These are phyloP conservation scores for Malassezia dermatis DNA, from an alignment of 1,284 basidiomycete genomes.

Conservation along the genomic window DNA sequence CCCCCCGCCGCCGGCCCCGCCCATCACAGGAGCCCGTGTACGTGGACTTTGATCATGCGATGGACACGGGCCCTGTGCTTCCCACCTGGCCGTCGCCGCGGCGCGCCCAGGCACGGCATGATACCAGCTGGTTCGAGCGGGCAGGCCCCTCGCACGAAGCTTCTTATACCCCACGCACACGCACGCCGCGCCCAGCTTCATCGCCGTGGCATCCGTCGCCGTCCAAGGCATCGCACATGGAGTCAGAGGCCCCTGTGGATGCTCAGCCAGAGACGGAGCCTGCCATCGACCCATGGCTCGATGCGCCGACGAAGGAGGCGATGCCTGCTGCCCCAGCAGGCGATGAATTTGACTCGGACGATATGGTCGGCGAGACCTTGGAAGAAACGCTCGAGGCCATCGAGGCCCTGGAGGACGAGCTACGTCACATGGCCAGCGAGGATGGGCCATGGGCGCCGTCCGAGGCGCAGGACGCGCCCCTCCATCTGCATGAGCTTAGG, in stretches of 20 bases:
- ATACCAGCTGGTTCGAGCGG: constrained; percentile 6
- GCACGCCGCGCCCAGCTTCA: not conserved
- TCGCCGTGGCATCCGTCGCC: not conserved
- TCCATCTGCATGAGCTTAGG: not conserved
- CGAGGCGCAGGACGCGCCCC: not conserved
- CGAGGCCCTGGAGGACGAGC: not conserved
- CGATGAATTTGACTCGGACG: not conserved
- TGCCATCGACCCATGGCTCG: not conserved
- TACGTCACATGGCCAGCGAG: not conserved
- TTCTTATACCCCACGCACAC: not conserved
- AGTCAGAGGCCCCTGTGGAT: not conserved
- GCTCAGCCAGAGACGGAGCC: not conserved
- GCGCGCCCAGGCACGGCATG: not conserved
- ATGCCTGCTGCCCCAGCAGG: not conserved
- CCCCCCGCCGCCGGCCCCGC: not conserved
- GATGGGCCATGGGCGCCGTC: not conserved
- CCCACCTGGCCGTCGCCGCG: not conserved
- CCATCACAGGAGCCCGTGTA: not conserved
- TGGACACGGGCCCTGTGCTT: not conserved
- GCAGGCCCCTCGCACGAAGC: not conserved
- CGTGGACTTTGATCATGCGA: constrained; percentile 8
- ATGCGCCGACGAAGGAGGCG: not conserved
- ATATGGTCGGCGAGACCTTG: not conserved
- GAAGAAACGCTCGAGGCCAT: not conserved
- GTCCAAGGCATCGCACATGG: not conserved